Evolutionary conservation across 2,329 filamentous ascomycete genomes (phyloP), one percentile per base, ranked within the genome.

Genomic region (Fusarium irregulare): DNA sequence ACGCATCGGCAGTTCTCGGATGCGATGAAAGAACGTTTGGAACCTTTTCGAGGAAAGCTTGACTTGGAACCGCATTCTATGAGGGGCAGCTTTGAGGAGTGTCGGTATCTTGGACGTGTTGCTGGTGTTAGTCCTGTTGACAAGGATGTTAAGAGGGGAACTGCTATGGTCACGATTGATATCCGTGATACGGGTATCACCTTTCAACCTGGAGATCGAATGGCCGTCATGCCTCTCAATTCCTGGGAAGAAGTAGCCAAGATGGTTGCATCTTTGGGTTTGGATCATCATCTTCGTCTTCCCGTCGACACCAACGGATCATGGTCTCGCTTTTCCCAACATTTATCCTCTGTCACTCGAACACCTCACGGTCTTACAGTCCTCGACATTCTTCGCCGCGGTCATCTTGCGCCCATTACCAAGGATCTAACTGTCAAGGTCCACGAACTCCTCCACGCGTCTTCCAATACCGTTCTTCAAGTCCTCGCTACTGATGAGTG

Each of bases 151-250:
- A 51, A 51, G 49, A 51, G 49, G 14, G 34, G 49, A 0, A 85
- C 86, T 56, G 82, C 83, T 1, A 80, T 81, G 67, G 83, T 87
- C 4, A 86, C 83, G 0, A 77, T 87, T 13, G 85, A 87, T 66
- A 82, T 87, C 3, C 81, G 83, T 20, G 81, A 87, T 49, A 86
- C 85, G 0, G 85, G 85, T 1, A 84, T 87, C 46, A 87, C 85
- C 0, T 87, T 86, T 57, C 80, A 83, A 50, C 85, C 85, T 0
- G 86, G 86, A 0, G 85, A 87, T 55, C 80, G 85, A 7, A 79
- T 88, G 8, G 85, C 85, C 0, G 78, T 88, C 4, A 87, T 87
- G 85, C 85, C 85, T 0, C 79, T 87, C 18, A 87, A 87, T 59
- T 81, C 79, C 57, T 87, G 84, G 85, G 81, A 83, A 11, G 85